phyloP scores from a whole-genome alignment of 371 early-diverging fungal species.

The Saksenaea oblongispora region DNA sequence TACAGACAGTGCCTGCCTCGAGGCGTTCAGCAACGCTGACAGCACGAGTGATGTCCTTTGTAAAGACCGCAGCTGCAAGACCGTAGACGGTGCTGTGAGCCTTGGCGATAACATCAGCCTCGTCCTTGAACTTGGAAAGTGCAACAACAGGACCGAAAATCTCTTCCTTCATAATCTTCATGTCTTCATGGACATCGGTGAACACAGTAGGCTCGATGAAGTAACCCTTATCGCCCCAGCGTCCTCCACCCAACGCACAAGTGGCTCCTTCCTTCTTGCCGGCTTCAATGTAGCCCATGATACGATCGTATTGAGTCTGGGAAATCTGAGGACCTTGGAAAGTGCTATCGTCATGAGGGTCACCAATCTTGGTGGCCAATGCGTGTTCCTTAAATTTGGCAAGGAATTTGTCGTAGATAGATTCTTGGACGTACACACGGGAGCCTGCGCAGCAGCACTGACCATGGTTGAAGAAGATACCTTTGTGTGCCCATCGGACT shows the following conservation, averaged over 20 bases:
- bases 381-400: slow-evolving; percentile 62
- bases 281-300: slow-evolving; percentile 54
- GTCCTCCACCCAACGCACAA: slow-evolving; percentile 46
- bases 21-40: slow-evolving; percentile 60
- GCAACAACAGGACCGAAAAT: slow-evolving; percentile 83
- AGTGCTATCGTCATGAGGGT: slow-evolving; percentile 53
- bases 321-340: slow-evolving; percentile 82
- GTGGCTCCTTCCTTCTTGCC: slow-evolving; percentile 57
- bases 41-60: slow-evolving; percentile 68
- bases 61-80: slow-evolving; percentile 83
- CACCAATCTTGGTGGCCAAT: slow-evolving; percentile 58
- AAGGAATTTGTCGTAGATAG: slow-evolving; percentile 76
- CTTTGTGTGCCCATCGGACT: slow-evolving; percentile 69
- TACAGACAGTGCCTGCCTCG: slow-evolving; percentile 20
- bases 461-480: slow-evolving; percentile 82
- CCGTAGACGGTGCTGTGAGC: slow-evolving; percentile 79
- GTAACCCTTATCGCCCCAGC: slow-evolving; percentile 51
- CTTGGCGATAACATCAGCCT: slow-evolving; percentile 69
- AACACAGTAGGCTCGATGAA: slow-evolving; percentile 55
- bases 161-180: slow-evolving; percentile 71
- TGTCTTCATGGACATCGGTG: slow-evolving; percentile 41
- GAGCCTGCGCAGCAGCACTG: slow-evolving; percentile 85
- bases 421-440: slow-evolving; percentile 81
- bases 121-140: slow-evolving; percentile 62
- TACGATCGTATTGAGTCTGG: slow-evolving; percentile 72